Evolutionary conservation across 192 early-diverging fungal species (phyloP), one percentile per base, ranked within the genome.

Genomic region (Oehlia diaphana): DNA sequence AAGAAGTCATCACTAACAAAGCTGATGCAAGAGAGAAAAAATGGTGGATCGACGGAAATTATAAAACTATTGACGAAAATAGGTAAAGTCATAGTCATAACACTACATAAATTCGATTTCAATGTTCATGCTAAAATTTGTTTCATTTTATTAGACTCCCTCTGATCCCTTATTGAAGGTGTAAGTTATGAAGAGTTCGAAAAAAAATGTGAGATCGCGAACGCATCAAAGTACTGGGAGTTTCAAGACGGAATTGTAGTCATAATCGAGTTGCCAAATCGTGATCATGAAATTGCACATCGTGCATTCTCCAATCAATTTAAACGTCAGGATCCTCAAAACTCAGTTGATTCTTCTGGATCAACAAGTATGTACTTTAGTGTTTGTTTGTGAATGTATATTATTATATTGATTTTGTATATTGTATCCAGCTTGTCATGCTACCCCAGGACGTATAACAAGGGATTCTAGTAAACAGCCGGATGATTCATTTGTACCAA

Each of bases 211-310:
- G 69, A 71, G 33, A 21, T 23, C 9, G 69, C 69, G 33, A 71
- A 71, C 19, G 37, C 68, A 35, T 44, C 69, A 71, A 71, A 1
- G 33, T 71, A 2, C 39, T 71, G 69, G 39, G 37, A 71, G 33
- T 71, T 35, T 37, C 28, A 23, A 44, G 35, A 71, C 14, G 69
- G 69, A 28, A 71, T 23, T 42, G 69, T 71, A 28, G 35, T 37
- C 35, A 71, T 71, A 71, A 71, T 71, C 33, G 69, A 71, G 21
- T 71, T 71, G 69, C 69, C 69, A 71, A 44, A 71, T 21, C 23
- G 69, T 12, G 68, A 70, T 70, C 68, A 70, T 70, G 68, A 70
- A 33, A n/a, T 44, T 3, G 37, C 69, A 71, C 37, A 71, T 71
- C 2, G 16, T 71, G 39, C 23, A 9, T 23, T 71, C n/a, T 13